phyloP scores from a whole-genome alignment of 1,139 yeast species.

The Suhomyces panamericanus region DNA sequence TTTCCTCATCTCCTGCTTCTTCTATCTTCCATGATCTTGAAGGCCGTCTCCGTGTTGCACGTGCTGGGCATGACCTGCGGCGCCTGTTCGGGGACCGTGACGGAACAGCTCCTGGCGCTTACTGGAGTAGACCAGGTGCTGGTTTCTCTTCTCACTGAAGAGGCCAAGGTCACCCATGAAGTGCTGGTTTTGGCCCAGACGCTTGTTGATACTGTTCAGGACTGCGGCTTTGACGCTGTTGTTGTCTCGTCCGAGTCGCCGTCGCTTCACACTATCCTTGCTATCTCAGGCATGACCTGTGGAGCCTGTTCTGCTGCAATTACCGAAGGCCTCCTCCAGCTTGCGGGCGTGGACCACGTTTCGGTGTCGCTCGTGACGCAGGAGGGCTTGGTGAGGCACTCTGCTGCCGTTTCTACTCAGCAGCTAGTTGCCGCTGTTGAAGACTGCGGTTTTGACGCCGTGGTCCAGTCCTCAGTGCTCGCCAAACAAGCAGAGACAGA shows the following conservation, averaged over 20 bases:
- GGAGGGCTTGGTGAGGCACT: constrained; percentile 59
- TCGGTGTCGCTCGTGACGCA: constrained; percentile 75
- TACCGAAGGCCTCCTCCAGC: constrained; percentile 48
- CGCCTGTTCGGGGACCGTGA: constrained; percentile 35
- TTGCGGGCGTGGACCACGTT: constrained; percentile 52
- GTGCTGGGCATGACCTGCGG: constrained; percentile 44
- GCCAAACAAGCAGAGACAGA: not conserved
- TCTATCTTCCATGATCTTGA: not conserved
- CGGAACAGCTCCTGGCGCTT: constrained; percentile 23
- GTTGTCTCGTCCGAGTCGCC: constrained; percentile 12
- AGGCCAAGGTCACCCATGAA: constrained; percentile 30
- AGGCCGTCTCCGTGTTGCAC: constrained; percentile 5
- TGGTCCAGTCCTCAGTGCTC: constrained; percentile 16
- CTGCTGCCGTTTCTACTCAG: constrained; percentile 29
- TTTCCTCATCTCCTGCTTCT: not conserved
- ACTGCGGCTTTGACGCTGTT: constrained; percentile 39
- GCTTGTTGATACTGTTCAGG: constrained; percentile 28
- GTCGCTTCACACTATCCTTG: constrained; percentile 8
- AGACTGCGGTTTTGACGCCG: constrained; percentile 74
- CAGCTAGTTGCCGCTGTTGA: constrained; percentile 54
- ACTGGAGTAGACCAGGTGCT: constrained; percentile 28
- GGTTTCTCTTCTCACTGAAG: constrained; percentile 40
- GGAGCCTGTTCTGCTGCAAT: constrained; percentile 75
- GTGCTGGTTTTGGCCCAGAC: constrained; percentile 11
- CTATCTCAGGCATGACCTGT: constrained; percentile 79